A percentile compares a stretch with the other conserved stretches of the same genome.
Conservation (phyloP, 1,139 yeast genomes). For the Diutina sp. region DNA sequence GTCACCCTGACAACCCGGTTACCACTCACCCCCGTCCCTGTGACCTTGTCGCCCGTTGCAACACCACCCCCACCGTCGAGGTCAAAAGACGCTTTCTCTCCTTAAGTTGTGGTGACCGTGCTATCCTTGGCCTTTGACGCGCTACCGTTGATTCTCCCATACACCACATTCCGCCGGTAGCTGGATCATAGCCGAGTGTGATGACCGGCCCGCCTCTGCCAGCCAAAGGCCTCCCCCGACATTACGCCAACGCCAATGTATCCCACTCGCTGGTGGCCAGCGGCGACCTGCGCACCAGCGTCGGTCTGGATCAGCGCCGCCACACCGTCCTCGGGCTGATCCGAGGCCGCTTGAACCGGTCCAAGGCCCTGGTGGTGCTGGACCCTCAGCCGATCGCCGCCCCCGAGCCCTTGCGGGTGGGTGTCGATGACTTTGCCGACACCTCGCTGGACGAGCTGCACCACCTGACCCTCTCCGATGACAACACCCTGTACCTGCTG, state of each 20-base stretch:
- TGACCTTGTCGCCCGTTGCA: no score
- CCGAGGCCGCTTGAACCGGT: background rate
- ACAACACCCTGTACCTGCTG: background rate
- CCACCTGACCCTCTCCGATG: background rate
- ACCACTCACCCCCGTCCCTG: no score
- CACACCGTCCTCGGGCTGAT: background rate
- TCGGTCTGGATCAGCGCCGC: background rate
- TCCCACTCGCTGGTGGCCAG: background rate
- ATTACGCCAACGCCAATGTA: background rate
- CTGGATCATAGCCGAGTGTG: background rate
- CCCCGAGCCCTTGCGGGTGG: background rate
- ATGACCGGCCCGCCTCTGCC: background rate
- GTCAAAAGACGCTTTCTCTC: no score
- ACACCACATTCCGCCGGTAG: background rate
- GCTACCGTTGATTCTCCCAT: no score
- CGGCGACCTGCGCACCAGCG: background rate
- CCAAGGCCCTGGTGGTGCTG: conserved; percentile 1
- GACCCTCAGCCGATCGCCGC: background rate
- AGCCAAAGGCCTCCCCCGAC: background rate
- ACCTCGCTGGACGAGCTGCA: background rate
- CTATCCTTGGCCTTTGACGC: no score
- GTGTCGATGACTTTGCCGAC: background rate
- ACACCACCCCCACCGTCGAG: no score
- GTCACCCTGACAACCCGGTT: background rate
- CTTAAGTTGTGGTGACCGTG: no score